Evolutionary conservation across 2,329 filamentous ascomycete genomes (phyloP), one percentile per base, ranked within the genome.

Genomic region (Diaporthe amygdali): DNA sequence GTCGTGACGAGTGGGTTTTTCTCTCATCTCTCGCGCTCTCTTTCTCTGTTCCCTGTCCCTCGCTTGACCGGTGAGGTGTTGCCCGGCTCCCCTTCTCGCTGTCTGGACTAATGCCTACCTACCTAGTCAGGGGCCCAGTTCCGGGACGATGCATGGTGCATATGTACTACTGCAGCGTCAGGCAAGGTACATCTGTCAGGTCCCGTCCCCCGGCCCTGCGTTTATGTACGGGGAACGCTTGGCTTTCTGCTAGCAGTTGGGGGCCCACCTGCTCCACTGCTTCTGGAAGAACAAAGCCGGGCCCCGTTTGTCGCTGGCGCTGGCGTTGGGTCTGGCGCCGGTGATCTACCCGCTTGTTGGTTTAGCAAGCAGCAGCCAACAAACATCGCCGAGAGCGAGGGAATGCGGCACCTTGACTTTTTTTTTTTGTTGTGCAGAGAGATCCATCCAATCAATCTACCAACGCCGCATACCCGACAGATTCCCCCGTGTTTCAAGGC

Each of bases 101-200:
- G 51, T 56, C 51, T 25, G 47, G 47, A 17, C 47, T 37, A 17
- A 34, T 22, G 22, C 51, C 66, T n/a, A 32, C 51, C 44, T 59
- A 34, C 52, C 51, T 68, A 68, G 37, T 46, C 39, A 55, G 41
- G 66, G 20, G 44, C 39, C 30, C 52, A 61, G 46, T 30, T 68
- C 66, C 66, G 37, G 66, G 66, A 55, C 27, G 49, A 32, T 44
- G 39, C 66, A 52, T 68, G 47, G 66, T 68, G 49, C 49, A 55
- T 55, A 39, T 27, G 34, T 39, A 30, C 59, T 64, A 64, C 59
- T 64, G 59, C 59, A 64, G n/a, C 37, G 44, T 44, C 47, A 49
- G 59, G 59, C 27, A 20, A 30, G 44, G 59, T 64, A 64, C 44
- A 64, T 64, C 20, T 64, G 59, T 64, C 59, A 47, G 27, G 34